Evolutionary conservation across 2,329 filamentous ascomycete species (phyloP), one percentile per base, ranked within the genome.

Genomic region (Stachybotrys chlorohalonatus): DNA sequence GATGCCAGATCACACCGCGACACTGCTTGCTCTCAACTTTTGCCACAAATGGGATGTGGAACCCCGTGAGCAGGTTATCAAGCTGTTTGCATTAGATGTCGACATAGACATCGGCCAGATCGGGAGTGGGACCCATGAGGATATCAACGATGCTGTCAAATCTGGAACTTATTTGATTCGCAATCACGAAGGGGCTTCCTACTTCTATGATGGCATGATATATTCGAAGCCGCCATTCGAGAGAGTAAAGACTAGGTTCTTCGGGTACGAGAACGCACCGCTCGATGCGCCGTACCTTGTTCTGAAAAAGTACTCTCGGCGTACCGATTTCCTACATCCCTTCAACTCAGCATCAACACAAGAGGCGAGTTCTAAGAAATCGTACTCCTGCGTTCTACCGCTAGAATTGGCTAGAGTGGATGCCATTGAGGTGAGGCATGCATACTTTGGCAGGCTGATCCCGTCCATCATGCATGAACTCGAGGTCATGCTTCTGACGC

Each of bases 381-480:
- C 61, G 39, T 79, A 75, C 61, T 60, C 63, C 0, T 62, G 71
- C 6, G 72, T 78, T 6, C 64, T 85, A 4, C 77, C 79, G 0
- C 63, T 73, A 1, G 59, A 69, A 0, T 70, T 70, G n/a, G 82
- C 82, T 53, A 75, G 64, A 0, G 66, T 81, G 0, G 82, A 85
- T 56, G 59, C 60, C 2, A 61, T 82, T 2, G 73, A 77, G 1
- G 63, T 73, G 7, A 66, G 67, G 7, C 73, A 75, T 55, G 73
- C 71, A 1, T 69, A 75, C 49, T 76, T 84, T 31, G 81, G 77
- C 2, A 73, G 86, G 53, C 75, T 94, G 45, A 77, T 94, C 6
- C 90, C 92, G 0, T 85, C 84, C 0, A 82, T 96, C 42, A 72
- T 88, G 15, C 82, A 90, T 59, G 81, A 81, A n/a, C 62, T 93